Conservation (phyloP, 345 rosid species). For the Odontarrhena argentea region DNA sequence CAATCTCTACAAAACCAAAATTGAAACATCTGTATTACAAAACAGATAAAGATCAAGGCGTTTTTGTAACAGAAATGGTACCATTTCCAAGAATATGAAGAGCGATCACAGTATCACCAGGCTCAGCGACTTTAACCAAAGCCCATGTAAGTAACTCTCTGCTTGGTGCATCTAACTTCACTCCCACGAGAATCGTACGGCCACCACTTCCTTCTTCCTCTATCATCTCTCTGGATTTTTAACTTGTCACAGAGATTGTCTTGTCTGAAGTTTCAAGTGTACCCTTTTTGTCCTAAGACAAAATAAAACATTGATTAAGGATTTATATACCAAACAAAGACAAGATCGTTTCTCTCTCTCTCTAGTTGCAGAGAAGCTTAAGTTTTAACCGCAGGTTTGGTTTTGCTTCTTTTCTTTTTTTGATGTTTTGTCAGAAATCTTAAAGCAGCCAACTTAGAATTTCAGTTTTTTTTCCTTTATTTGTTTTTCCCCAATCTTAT, state of each 20-base stretch:
- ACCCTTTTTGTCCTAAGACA: slow-evolving; percentile 16
- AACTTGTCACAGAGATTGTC: slow-evolving; percentile 6
- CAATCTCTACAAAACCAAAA: slow-evolving; percentile 43
- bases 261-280: slow-evolving; percentile 17
- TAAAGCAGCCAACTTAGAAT: slow-evolving; percentile 37
- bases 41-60: slow-evolving; percentile 1
- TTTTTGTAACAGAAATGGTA: slow-evolving; percentile 27
- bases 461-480: not conserved
- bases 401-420: slow-evolving; percentile 48
- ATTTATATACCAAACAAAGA: slow-evolving; percentile 36
- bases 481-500: not conserved
- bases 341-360: slow-evolving; percentile 23
- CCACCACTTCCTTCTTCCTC: slow-evolving; percentile 38
- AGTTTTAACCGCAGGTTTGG: slow-evolving; percentile 63
- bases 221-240: slow-evolving; percentile 39
- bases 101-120: slow-evolving; percentile 85
- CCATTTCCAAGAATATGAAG: slow-evolving; percentile 82
- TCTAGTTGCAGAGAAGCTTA: slow-evolving; percentile 32
- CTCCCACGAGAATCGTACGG: slow-evolving; percentile 78
- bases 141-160: slow-evolving; percentile 92
- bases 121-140: slow-evolving; percentile 77
- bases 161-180: slow-evolving; percentile 73
- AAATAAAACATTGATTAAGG: slow-evolving; percentile 40
- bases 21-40: slow-evolving; percentile 9
- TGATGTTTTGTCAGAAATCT: slow-evolving; percentile 51